Base-by-base conservation (phyloP, 225 moss, liverwort and hornwort species). In the Lunularia cruciata region DNA sequence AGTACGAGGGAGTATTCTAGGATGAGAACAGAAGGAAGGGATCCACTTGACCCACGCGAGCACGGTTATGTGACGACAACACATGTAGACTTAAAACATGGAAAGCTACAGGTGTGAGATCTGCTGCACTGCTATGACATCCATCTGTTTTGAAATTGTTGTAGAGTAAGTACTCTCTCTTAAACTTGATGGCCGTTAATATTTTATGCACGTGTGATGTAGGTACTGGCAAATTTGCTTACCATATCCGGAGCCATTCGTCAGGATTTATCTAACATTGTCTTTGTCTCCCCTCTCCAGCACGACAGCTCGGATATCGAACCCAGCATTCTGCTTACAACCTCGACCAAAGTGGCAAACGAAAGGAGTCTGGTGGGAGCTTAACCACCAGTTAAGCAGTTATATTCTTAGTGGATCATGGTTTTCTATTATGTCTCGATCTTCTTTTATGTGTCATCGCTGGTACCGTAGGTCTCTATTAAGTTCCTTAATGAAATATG, bases 291-390 rank as follows among this genome's bases (percentile, higher is more conserved):
- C 62, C 72, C 43, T 48, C 38, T 80, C 74, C 80, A 95, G 95
- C 85, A 90, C 76, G 88, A 76, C 58, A 88, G 90, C 65, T 85
- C 92, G 63, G 78, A 82, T 57, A 76, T 77, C 57, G 88, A 92
- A 66, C 85, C 75, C 63, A 88, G 76, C 74, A 80, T 95, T 72
- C 79, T 81, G 73, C 79, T 95, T 79, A 75, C 78, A 72, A 51
- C 81, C 61, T 56, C 67, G 23, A 56, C 64, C 47, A 85, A 77
- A 60, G 79, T 79, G 36, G 54, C 47, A 56, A 47, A 71, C 26
- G 72, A 79, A 70, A 81, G 79, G 84, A 89, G 75, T 81, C 91
- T 89, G 95, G 95, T 95, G 89, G 73, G 71, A 74, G 70, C 71
- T 70, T 67, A 72, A 77, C 68, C 71, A 43, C 61, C 73, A 71